Evolutionary conservation across 345 rosid genomes (phyloP), one percentile per base, ranked within the genome.

Genomic region (Salix udensis): DNA sequence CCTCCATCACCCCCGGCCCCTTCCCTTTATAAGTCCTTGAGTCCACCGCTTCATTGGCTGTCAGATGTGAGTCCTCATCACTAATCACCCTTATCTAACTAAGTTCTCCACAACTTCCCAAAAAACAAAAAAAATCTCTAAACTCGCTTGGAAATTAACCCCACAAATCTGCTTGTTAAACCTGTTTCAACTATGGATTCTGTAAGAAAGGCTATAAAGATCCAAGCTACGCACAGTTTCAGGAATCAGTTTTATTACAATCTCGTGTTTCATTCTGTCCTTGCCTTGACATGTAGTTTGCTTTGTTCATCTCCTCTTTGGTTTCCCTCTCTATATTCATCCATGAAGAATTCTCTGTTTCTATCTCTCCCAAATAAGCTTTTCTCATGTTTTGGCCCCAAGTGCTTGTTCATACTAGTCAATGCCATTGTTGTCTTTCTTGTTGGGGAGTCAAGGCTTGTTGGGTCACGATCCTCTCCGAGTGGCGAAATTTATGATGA

Each of bases 381-480:
- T 72, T 76, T 86, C 42, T 86, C 73, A 23, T 70, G 79, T 34
- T 76, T 71, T 37, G 75, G 75, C 37, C 90, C 91, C 1, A 86
- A 77, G 73, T 86, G 85, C 65, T 76, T 89, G 84, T 89, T 91
- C 64, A 2, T 91, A 11, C 77, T 89, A 3, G 85, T 82, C 31
- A 91, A 91, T 74, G 83, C 81, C 65, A 91, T 91, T 50, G 81
- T 91, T 44, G 77, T 71, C 68, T 80, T 85, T 79, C 91, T 90
- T 6, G 80, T 88, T 23, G 86, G 92, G 65, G 86, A 89, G 79
- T 88, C 90, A 14, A 83, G 61, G 31, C 91, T 90, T 6, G 8
- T 34, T 24, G 65, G 83, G 36, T 65, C 74, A 58, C 26, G 30
- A 0, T 39, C 75, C 18, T 65, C 83, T 26, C 75, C 82, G n/a